Evolutionary conservation across 2,329 filamentous ascomycete genomes (phyloP).

Genomic region (Sporothrix protearum): DNA sequence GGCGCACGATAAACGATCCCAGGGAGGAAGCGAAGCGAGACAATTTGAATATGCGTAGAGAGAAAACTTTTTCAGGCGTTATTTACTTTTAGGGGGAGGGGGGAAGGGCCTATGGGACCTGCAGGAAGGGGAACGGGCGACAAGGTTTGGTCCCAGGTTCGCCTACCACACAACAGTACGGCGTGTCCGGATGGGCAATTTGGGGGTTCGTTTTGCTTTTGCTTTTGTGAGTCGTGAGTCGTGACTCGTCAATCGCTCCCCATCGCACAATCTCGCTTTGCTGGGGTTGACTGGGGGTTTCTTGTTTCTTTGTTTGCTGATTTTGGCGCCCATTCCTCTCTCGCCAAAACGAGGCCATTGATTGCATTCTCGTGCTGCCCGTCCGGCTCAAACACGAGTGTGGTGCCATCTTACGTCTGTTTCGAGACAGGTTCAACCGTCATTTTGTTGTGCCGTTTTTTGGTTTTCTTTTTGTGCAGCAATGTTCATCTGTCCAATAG

Average conservation of each 20-base stretch:
- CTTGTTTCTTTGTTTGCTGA: background rate
- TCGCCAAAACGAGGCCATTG: background rate
- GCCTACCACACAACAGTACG: too few species aligned
- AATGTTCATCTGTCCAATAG: background rate
- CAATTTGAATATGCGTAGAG: too few species aligned
- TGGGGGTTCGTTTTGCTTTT: background rate
- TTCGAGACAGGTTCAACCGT: background rate
- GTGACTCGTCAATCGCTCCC: constrained; percentile 11
- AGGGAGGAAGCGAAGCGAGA: background rate
- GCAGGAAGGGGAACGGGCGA: background rate
- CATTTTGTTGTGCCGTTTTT: background rate
- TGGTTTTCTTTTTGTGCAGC: background rate
- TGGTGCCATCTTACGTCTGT: constrained; percentile 6
- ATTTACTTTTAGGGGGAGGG: background rate
- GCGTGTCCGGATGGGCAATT: background rate
- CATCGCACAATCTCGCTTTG: background rate
- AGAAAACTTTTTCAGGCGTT: background rate
- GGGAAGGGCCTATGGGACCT: background rate
- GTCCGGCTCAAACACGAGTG: background rate
- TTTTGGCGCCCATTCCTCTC: background rate
- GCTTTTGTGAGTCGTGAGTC: constrained; percentile 4
- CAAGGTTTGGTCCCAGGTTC: background rate
- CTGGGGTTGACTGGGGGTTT: background rate
- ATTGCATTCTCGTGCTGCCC: background rate
- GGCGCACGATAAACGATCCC: background rate